Conservation (phyloP, 164 flowering plant genomes). For the Piper betle region DNA sequence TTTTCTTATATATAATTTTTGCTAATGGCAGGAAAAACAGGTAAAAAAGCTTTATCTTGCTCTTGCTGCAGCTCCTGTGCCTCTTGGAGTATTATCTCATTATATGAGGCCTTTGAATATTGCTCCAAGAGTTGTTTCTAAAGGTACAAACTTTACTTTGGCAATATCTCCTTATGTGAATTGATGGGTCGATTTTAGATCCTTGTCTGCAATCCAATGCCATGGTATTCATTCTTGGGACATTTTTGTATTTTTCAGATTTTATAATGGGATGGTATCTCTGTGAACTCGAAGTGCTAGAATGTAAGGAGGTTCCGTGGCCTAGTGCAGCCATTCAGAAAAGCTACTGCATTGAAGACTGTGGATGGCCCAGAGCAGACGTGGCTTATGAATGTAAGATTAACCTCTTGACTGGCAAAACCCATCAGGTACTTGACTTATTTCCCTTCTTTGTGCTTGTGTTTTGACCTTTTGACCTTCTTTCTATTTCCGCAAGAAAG, state of each 20-base stretch:
- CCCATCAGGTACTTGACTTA: slow-evolving; percentile 66
- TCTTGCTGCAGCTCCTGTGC: slow-evolving; percentile 79
- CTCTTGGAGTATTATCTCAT: slow-evolving; percentile 63
- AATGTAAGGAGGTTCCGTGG: slow-evolving; percentile 83
- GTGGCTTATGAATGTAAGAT: slow-evolving; percentile 83
- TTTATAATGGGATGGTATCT: slow-evolving; percentile 53
- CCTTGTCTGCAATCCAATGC: background rate
- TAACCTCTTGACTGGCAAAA: slow-evolving; percentile 80
- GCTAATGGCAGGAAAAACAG: slow-evolving; percentile 48
- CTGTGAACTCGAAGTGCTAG: slow-evolving; percentile 84
- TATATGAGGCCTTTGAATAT: slow-evolving; percentile 79
- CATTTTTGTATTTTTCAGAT: slow-evolving; percentile 27
- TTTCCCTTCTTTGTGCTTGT: background rate
- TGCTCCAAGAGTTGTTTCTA: slow-evolving; percentile 77
- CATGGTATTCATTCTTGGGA: background rate
- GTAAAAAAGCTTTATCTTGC: slow-evolving; percentile 91
- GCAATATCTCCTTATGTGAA: background rate
- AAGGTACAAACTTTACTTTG: slow-evolving; percentile 30
- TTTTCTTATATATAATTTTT: background rate
- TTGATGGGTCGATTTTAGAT: background rate
- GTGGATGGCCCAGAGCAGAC: slow-evolving; percentile 68
- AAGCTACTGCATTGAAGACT: slow-evolving; percentile 44
- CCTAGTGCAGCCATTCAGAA: slow-evolving; percentile 38
- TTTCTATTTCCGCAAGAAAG: background rate
- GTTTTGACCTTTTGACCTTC: background rate